Conservation (phyloP, 78 protist species). For the Cavenderia fasciculata region DNA sequence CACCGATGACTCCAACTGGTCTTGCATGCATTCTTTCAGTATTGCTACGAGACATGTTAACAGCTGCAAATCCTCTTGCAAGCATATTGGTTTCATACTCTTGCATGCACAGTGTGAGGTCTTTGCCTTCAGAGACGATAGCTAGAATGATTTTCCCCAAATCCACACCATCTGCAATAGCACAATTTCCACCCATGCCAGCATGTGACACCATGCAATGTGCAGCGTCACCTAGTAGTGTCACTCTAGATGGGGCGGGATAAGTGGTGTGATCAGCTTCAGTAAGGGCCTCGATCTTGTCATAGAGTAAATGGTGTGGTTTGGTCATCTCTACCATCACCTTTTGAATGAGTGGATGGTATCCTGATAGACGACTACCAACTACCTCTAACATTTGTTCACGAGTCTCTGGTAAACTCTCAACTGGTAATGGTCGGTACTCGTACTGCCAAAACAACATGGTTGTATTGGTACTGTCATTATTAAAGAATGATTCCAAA, state of each 20-base stretch:
- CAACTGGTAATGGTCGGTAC: background rate
- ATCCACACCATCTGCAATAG: slow-evolving; percentile 13
- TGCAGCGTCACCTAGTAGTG: background rate
- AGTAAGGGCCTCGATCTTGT: background rate
- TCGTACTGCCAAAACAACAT: background rate
- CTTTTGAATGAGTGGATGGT: slow-evolving; percentile 1
- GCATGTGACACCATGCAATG: slow-evolving; percentile 25
- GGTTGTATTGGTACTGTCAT: background rate
- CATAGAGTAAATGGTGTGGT: slow-evolving; percentile 1
- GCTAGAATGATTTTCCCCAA: background rate
- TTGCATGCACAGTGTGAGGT: background rate
- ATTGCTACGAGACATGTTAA: background rate
- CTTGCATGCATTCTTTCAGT: slow-evolving; percentile 36
- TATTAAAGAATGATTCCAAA: background rate
- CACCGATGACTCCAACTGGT: slow-evolving; percentile 16
- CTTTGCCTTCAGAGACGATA: background rate
- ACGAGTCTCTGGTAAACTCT: background rate
- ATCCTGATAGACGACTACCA: background rate
- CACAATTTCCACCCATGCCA: slow-evolving; percentile 32
- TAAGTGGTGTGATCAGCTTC: background rate
- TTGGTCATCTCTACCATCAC: background rate
- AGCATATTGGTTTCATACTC: slow-evolving; percentile 15
- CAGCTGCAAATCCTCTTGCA: slow-evolving; percentile 14
- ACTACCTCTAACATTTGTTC: background rate
- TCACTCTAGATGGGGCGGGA: background rate